These are phyloP conservation scores for Wickerhamomyces tratensis DNA, from an alignment of 805 yeast genomes.

Conservation along the genomic window DNA sequence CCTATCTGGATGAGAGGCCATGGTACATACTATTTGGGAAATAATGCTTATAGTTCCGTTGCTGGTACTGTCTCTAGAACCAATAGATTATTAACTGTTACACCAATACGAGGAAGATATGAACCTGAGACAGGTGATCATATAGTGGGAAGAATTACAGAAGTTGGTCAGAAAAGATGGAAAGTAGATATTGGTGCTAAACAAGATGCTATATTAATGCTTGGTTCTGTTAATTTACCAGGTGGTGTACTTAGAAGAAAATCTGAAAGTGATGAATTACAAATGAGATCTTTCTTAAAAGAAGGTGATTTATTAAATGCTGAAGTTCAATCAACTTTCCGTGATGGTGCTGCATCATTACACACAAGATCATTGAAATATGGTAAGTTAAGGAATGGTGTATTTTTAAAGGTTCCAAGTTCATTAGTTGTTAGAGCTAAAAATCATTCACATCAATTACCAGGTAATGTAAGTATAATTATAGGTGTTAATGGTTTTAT, in stretches of 20 bases:
- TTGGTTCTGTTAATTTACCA: conserved; percentile 94
- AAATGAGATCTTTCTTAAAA: conserved; percentile 87
- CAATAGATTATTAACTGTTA: conserved; percentile 76
- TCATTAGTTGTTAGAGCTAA: conserved; percentile 77
- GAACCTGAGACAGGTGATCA: conserved; percentile 96
- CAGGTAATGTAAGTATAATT: conserved; percentile 87
- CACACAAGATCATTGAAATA: conserved; percentile 94
- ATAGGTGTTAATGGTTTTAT: conserved; percentile 92
- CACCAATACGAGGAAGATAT: conserved; percentile 80
- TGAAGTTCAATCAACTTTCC: conserved; percentile 84
- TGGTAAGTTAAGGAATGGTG: conserved; percentile 91
- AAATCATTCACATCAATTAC: conserved; percentile 80
- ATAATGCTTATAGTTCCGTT: conserved; percentile 77
- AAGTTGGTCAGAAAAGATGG: conserved; percentile 93
- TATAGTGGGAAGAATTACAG: conserved; percentile 86
- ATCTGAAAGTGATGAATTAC: conserved; percentile 90
- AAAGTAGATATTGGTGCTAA: conserved; percentile 94
- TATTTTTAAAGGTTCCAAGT: conserved; percentile 71
- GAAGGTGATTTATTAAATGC: conserved; percentile 96
- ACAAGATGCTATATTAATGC: conserved; percentile 84
- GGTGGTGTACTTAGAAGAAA: conserved; percentile 95
- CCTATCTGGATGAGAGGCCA: conserved; percentile 98
- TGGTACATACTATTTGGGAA: conserved; percentile 78
- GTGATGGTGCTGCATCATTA: conserved; percentile 86
- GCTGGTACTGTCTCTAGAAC: conserved; percentile 87